Conservation (phyloP, 1,284 basidiomycete genomes). For the Naganishia cerealis region DNA sequence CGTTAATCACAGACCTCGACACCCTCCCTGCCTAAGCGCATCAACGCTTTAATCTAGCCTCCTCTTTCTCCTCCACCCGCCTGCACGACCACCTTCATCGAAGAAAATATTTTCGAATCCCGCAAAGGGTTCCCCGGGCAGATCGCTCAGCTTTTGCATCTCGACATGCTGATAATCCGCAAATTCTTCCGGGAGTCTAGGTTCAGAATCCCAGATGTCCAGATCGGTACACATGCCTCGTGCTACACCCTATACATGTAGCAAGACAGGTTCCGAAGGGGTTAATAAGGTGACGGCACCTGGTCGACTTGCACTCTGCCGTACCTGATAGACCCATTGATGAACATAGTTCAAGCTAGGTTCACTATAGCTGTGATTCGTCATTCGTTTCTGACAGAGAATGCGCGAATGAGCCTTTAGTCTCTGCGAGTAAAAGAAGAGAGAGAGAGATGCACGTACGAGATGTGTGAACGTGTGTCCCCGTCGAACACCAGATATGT, state of each 20-base stretch:
- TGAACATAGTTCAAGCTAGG: conserved; percentile 47
- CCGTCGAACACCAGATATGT: conserved; percentile 41
- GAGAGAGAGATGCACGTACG: conserved; percentile 35
- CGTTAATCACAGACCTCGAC: neutral
- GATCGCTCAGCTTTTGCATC: conserved; percentile 37
- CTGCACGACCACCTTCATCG: conserved; percentile 47
- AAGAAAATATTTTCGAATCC: conserved; percentile 50
- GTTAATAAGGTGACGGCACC: neutral
- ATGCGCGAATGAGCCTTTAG: neutral
- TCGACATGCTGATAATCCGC: conserved; percentile 37
- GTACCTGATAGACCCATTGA: conserved; percentile 44
- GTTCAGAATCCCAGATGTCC: conserved; percentile 40
- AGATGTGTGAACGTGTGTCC: conserved; percentile 50
- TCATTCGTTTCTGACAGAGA: conserved; percentile 42
- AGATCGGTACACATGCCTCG: conserved; percentile 53
- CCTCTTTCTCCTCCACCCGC: conserved; percentile 45
- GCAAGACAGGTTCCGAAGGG: conserved; percentile 42
- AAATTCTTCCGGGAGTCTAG: conserved; percentile 36
- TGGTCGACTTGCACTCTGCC: neutral
- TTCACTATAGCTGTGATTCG: conserved; percentile 39
- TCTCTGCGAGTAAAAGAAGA: neutral
- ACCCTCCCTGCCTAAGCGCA: neutral
- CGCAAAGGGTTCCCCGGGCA: conserved; percentile 44
- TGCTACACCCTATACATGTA: conserved; percentile 60
- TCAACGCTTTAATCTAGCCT: neutral